Conservation (phyloP, 495 filamentous ascomycete genomes). For the Hyaloscypha variabilis region DNA sequence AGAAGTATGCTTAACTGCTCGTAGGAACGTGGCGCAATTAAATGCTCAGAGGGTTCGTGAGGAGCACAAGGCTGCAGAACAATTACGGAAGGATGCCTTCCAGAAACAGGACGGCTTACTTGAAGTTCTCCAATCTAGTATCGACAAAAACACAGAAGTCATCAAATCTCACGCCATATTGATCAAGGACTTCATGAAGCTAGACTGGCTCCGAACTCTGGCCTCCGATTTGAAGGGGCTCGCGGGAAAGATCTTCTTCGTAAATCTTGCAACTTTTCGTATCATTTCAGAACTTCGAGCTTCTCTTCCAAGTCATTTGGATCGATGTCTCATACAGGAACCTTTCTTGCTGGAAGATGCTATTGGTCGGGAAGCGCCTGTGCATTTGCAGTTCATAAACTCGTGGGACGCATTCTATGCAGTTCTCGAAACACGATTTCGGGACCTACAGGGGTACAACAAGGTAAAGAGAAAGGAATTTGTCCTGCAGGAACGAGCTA, state of each 20-base stretch:
- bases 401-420: conserved; percentile 1
- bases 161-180: too few relatives aligned
- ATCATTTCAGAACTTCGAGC: not conserved
- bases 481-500: not conserved
- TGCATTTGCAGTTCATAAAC: conserved; percentile 5
- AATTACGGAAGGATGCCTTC: too few relatives aligned
- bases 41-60: not conserved
- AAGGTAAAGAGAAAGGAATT: not conserved
- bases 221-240: too few relatives aligned
- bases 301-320: not conserved
- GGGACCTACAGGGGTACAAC: not conserved
- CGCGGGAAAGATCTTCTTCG: too few relatives aligned
- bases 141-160: too few relatives aligned
- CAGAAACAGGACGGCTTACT: too few relatives aligned
- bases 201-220: too few relatives aligned
- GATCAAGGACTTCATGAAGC: too few relatives aligned
- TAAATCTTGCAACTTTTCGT: not conserved
- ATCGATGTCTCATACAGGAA: not conserved
- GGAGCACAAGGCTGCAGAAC: not conserved
- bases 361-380: not conserved
- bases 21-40: not conserved
- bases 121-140: too few relatives aligned
- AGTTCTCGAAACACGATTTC: not conserved
- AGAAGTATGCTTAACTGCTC: too few relatives aligned
- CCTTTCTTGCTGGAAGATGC: conserved; percentile 6